Percentiles rank a stretch among this genome's conserved stretches.
These are phyloP conservation scores for Coniosporium tulheliwenetii DNA, from an alignment of 2,329 filamentous ascomycete genomes.

Conservation along the genomic window DNA sequence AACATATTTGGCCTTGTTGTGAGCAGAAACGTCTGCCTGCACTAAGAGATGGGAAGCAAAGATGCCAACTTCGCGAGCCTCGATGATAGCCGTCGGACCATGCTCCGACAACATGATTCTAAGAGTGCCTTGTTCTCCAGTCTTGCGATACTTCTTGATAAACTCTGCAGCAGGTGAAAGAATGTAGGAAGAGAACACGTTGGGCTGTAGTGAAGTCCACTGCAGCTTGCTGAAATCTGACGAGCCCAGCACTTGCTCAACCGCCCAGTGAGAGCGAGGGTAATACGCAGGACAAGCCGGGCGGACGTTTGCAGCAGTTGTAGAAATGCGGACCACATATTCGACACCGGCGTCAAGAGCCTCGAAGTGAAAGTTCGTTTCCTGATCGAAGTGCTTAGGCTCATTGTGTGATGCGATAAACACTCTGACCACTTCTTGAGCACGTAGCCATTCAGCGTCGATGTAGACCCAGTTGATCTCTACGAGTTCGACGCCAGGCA, in stretches of 20 bases:
- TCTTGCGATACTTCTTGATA: constrained; percentile 18
- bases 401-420: constrained; percentile 25
- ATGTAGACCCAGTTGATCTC: constrained; percentile 23
- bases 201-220: constrained; percentile 26
- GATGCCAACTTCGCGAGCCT: constrained; percentile 14
- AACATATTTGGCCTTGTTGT: constrained; percentile 20
- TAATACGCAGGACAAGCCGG: constrained; percentile 21
- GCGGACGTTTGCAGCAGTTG: constrained; percentile 19
- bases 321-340: constrained; percentile 28
- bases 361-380: constrained; percentile 20
- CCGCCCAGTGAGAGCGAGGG: constrained; percentile 23
- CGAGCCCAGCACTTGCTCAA: constrained; percentile 21
- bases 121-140: constrained; percentile 15
- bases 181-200: constrained; percentile 13
- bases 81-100: too few species aligned
- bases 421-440: constrained; percentile 17
- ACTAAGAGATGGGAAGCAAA: constrained; percentile 20
- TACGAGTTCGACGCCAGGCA: constrained; percentile 18
- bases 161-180: constrained; percentile 12
- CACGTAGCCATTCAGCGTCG: constrained; percentile 21
- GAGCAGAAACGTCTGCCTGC: constrained; percentile 11
- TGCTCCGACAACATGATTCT: constrained; percentile 8
- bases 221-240: constrained; percentile 18
- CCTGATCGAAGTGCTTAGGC: constrained; percentile 23
- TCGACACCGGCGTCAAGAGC: constrained; percentile 21